These are phyloP conservation scores for Manihot esculenta DNA, from an alignment of 441 rosid species.

Conservation along the genomic window DNA sequence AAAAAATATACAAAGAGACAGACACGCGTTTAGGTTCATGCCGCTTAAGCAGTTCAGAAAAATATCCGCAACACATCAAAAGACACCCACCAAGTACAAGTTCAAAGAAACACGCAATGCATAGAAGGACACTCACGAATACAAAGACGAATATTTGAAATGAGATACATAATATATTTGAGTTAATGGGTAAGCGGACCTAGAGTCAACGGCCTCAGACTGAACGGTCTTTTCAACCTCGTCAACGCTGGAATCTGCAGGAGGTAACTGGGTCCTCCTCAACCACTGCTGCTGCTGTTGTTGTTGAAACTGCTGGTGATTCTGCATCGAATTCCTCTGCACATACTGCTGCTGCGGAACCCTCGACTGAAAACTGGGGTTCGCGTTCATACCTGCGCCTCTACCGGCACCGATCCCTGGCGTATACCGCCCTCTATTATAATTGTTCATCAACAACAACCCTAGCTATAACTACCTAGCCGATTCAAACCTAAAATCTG, in stretches of 20 bases:
- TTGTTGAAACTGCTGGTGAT: conserved; percentile 50
- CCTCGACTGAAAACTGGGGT: conserved; percentile 69
- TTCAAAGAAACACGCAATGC: too few species aligned
- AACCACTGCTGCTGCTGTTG: conserved; percentile 60
- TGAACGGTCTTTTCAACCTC: conserved; percentile 85
- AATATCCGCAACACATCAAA: too few species aligned
- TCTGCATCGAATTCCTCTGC: conserved; percentile 62
- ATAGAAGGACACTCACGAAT: not conserved
- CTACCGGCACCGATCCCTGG: conserved; percentile 87
- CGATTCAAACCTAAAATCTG: conserved; percentile 16
- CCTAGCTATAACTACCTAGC: conserved; percentile 36
- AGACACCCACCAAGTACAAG: too few species aligned
- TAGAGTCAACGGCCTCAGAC: conserved; percentile 73
- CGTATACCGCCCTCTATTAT: conserved; percentile 86
- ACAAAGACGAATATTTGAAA: not conserved
- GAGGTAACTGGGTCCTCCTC: conserved; percentile 62
- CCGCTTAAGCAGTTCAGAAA: not conserved
- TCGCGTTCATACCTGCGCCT: conserved; percentile 57
- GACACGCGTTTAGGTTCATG: not conserved
- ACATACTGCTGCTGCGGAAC: conserved; percentile 73
- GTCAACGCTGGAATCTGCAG: conserved; percentile 40
- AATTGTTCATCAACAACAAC: conserved; percentile 43
- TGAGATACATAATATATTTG: not conserved
- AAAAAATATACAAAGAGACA: not conserved
- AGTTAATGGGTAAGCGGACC: conserved; percentile 35